These are phyloP conservation scores for Pisolithus orientalis DNA, from an alignment of 768 basidiomycete genomes.

Conservation along the genomic window DNA sequence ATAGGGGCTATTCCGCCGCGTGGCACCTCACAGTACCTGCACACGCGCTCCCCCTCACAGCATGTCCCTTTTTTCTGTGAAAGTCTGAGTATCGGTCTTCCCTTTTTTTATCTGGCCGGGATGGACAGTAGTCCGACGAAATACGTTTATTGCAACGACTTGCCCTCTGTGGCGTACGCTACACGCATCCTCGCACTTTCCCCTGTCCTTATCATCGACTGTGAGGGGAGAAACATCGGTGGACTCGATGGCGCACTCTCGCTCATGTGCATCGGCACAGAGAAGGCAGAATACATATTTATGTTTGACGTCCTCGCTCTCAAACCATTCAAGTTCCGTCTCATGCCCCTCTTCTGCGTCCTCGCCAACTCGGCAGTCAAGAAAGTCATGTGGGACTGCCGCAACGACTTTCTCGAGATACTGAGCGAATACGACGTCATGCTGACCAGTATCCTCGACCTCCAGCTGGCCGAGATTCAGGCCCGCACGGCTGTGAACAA, in stretches of 20 bases:
- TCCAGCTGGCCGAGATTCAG: slow-evolving; percentile 35
- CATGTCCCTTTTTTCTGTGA: neutral
- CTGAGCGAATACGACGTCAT: slow-evolving; percentile 19
- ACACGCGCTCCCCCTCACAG: neutral
- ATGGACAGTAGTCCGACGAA: neutral
- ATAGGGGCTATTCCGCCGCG: no score
- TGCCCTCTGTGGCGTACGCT: slow-evolving; percentile 12
- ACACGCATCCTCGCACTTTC: slow-evolving; percentile 14
- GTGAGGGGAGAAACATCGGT: slow-evolving; percentile 34
- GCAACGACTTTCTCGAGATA: slow-evolving; percentile 36
- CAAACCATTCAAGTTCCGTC: slow-evolving; percentile 5
- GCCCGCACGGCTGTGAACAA: slow-evolving; percentile 20
- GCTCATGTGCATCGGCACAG: slow-evolving; percentile 31
- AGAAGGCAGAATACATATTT: slow-evolving; percentile 26
- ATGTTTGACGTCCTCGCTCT: slow-evolving; percentile 33
- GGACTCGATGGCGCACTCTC: slow-evolving; percentile 25
- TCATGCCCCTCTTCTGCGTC: slow-evolving; percentile 21
- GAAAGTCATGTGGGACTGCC: slow-evolving; percentile 40
- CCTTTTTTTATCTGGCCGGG: neutral
- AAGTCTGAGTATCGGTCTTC: neutral
- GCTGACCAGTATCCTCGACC: slow-evolving; percentile 31
- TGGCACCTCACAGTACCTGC: neutral
- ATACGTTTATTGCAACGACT: slow-evolving; percentile 16
- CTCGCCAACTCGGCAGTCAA: slow-evolving; percentile 24
- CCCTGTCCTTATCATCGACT: slow-evolving; percentile 31